Conservation (phyloP, 257 asterid genomes). For the Scutellaria barbata region DNA sequence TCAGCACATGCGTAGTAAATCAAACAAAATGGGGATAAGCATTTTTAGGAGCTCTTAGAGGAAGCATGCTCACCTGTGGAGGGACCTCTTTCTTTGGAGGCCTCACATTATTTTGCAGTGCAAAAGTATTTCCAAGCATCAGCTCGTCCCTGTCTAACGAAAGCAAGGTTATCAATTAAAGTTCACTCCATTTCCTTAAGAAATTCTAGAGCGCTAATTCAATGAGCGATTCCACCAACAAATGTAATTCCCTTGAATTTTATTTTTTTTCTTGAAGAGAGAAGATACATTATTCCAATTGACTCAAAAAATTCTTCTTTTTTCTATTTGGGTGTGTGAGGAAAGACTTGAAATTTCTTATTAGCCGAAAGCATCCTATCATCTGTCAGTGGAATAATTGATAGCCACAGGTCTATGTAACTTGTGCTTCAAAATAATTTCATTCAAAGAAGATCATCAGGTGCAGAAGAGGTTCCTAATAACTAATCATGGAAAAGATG, state of each 20-base stretch:
- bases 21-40: slow-evolving; percentile 5
- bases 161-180: slow-evolving; percentile 32
- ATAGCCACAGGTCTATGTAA: background rate
- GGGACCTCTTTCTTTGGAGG: slow-evolving; percentile 76
- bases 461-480: slow-evolving; percentile 22
- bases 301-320: background rate
- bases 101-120: slow-evolving; percentile 48
- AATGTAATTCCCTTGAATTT: background rate
- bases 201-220: slow-evolving; percentile 16
- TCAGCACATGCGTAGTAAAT: background rate
- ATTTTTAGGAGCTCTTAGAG: slow-evolving; percentile 16
- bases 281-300: background rate
- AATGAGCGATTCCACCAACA: background rate
- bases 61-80: slow-evolving; percentile 67
- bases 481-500: slow-evolving; percentile 12
- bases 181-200: background rate
- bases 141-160: slow-evolving; percentile 81
- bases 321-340: background rate
- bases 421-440: slow-evolving; percentile 1
- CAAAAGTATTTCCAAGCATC: slow-evolving; percentile 84
- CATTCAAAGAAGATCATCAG: slow-evolving; percentile 5
- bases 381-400: slow-evolving; percentile 6
- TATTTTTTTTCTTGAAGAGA: slow-evolving; percentile 1
- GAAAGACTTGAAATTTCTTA: background rate
- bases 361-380: slow-evolving; percentile 11